Percentiles rank a stretch among this genome's conserved stretches.
Conservation (phyloP, 2,329 filamentous ascomycete genomes). For the Cercospora canescens region DNA sequence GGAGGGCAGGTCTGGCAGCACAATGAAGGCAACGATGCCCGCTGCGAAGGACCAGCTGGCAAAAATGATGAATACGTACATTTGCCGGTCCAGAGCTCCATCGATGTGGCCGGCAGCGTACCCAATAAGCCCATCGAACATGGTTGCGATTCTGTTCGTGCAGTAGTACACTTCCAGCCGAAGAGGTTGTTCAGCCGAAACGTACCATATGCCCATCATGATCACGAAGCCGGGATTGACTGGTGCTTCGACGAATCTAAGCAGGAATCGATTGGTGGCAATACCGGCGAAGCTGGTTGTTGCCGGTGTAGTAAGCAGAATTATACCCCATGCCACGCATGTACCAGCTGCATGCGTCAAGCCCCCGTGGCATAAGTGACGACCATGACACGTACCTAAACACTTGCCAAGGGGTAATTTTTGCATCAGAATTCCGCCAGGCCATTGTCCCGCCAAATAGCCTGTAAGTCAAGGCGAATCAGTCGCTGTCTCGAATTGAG, state of each 20-base stretch:
- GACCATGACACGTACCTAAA: conserved; percentile 26
- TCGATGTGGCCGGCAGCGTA: conserved; percentile 63
- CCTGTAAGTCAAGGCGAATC: neutral
- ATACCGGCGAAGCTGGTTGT: conserved; percentile 43
- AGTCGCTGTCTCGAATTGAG: neutral
- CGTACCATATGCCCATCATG: conserved; percentile 42
- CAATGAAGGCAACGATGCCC: conserved; percentile 38
- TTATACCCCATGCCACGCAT: conserved; percentile 44
- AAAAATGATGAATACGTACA: conserved; percentile 61
- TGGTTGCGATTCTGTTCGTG: conserved; percentile 61
- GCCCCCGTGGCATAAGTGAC: neutral
- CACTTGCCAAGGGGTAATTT: conserved; percentile 50
- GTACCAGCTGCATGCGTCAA: conserved; percentile 30
- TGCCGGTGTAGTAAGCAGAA: conserved; percentile 44
- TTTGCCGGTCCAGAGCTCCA: conserved; percentile 53
- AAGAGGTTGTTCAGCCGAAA: conserved; percentile 49
- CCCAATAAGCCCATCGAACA: conserved; percentile 61
- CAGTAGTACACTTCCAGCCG: conserved; percentile 58
- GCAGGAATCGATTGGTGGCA: conserved; percentile 39
- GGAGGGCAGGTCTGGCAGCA: conserved; percentile 21
- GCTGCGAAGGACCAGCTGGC: conserved; percentile 41
- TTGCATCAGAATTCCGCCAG: conserved; percentile 47
- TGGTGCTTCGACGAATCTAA: conserved; percentile 38
- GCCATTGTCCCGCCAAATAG: conserved; percentile 49
- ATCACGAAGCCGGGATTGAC: conserved; percentile 41